Base-by-base conservation (phyloP, 179 eudicot genomes). In the Patellifolia procumbens region DNA sequence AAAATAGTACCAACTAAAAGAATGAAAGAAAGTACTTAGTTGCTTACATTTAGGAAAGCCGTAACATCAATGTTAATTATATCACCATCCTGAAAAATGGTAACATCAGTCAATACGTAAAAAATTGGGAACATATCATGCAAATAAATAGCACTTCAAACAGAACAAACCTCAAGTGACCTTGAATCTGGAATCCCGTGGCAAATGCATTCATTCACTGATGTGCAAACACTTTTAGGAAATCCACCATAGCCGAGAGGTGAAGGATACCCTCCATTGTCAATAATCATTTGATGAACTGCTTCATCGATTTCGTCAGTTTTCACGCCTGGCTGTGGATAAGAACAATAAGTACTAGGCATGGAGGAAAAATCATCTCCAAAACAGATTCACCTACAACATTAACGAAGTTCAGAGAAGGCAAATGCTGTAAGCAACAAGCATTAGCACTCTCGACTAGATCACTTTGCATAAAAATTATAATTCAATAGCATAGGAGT, bases 171-270 rank as follows among this genome's bases (percentile, higher is more conserved):
- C 97, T 94, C 93, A 73, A 94, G 97, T 32, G 87, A 82, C 37
- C 95, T 91, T 64, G 98, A 94, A 90, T 94, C 98, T 52, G 98
- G 98, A 70, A 94, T 94, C 69, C 98, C 98, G 81, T 94, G 98
- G 89, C 98, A 94, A 83, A 94, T 92, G 83, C 98, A 94, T 81
- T 94, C 98, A 73, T 94, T 94, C 70, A 92, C 90, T 24, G 98
- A 94, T 56, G 98, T 94, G 75, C 98, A 94, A n/a, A 94, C 98
- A 84, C 98, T 94, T 84, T 94, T 94, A 35, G 98, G 98, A 81
- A 94, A 94, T 17, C 98, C 96, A 62, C 98, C 97, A 83, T 94
- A 94, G 74, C 98, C 93, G 73, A 94, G 95, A 74, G 97, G 98
- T 68, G 98, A 94, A 78, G 98, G 98, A 86, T 94, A 94, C 24